Base-by-base conservation (phyloP, 768 basidiomycete genomes). In the Suillus spraguei region DNA sequence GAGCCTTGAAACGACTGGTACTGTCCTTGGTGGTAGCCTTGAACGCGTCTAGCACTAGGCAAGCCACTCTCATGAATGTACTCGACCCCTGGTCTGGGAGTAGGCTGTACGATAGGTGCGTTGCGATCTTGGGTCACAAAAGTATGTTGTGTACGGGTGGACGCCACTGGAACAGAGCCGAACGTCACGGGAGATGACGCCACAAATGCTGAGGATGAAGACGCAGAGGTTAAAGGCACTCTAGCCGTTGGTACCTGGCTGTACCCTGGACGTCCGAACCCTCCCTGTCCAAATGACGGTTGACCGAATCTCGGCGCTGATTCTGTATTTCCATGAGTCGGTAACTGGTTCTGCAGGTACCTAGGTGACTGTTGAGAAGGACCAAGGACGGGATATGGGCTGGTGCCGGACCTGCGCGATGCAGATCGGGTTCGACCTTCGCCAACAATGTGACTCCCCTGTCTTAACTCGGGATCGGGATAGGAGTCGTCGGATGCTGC, bases 381-480 rank as follows among this genome's bases (percentile, higher is more conserved):
- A 13, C 38, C 59, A 28, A 32, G 28, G 10, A 38, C 50, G 2
- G 65, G 71, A 59, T 76, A 76, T 3, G 76, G 78, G 60, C 63
- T 68, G 9, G 67, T 72, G 38, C 52, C 73, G 42, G 60, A 17
- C 16, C 67, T 70, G 50, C 72, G 69, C 22, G 68, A 55, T 8
- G 60, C n/a, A 16, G 73, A 62, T n/a, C 76, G 72, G 24, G 69
- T 55, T n/a, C 75, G 71, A 28, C 72, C 72, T 56, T 75, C 74
- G 5, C 77, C 78, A 20, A 78, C 80, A 24, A 74, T 63, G 59
- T 81, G 76, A 17, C 78, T 76, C 41, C 71, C 71, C 8, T 60
- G 66, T 22, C 78, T 72, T 36, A 76, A 63, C 22, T 72, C 72
- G 13, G 78, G 78, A 32, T 80, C 80, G 59, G 80, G 80, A 41